Evolutionary conservation across 257 asterid genomes (phyloP).

Genomic region (Lycium barbarum): DNA sequence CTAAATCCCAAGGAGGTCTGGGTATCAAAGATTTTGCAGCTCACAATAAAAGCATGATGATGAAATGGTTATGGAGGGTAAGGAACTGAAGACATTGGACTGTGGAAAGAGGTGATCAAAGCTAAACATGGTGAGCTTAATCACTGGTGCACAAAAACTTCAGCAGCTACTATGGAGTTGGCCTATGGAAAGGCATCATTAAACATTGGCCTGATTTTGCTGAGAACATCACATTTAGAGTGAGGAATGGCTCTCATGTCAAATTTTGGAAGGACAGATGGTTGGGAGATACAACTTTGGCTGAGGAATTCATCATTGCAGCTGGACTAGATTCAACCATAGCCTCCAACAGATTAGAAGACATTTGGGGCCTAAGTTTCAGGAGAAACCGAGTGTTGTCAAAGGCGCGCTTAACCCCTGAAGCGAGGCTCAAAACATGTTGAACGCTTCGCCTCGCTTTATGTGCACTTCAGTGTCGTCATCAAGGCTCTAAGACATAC

Average conservation of each 20-base stretch:
- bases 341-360: background rate
- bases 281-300: background rate
- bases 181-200: background rate
- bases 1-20: background rate
- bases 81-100: background rate
- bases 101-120: background rate
- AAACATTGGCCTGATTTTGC: background rate
- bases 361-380: background rate
- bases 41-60: background rate
- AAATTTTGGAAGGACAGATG: background rate
- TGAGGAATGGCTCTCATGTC: background rate
- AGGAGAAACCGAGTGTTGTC: no score
- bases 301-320: background rate
- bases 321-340: background rate
- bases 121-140: background rate
- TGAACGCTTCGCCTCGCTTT: no score
- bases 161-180: slow-evolving; percentile 2
- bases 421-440: no score
- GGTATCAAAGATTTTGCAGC: background rate
- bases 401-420: no score
- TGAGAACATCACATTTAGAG: background rate
- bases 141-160: slow-evolving; percentile 12
- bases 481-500: no score
- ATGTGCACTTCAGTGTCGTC: no score
- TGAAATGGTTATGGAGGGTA: background rate